Base-by-base conservation (phyloP, 2,329 filamentous ascomycete species). In the Gnomoniopsis sp. region DNA sequence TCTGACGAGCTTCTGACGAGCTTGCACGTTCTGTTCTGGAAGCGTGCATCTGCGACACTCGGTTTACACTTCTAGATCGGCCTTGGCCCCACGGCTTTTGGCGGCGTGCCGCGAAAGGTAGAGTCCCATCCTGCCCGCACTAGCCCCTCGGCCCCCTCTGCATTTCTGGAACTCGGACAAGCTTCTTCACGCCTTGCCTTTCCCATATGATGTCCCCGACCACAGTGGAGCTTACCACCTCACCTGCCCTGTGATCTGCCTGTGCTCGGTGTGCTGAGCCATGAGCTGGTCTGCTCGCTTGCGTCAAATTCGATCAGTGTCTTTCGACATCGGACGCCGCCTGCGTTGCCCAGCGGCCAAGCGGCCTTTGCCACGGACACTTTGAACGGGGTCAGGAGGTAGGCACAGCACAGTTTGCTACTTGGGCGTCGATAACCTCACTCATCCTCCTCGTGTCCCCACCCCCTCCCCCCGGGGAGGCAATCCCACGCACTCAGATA, bases 61-160 rank as follows among this genome's bases (percentile, higher is more conserved):
- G 55, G 38, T 52, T 58, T 58, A 38, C 47, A 49, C 26, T 47
- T 49, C 55, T 55, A 55, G 51, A 61, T 22, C 49, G 23, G 10
- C 14, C n/a, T 57, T 38, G 53, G 53, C 21, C 57, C 53, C 57
- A 56, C 56, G 56, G 49, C 33, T 61, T 49, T 17, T 53, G 43
- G 56, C 57, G 49, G 52, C 56, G 59, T 46, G 49, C 59, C 52
- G 49, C 56, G 53, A 59, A 61, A 61, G 59, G 59, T 19, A 44
- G n/a, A 19, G 41, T 41, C 36, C 52, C 59, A 26, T 51, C 43
- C 46, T 50, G 49, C 47, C 54, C 55, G 57, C 55, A 47, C 38
- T 52, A 56, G 53, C 43, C 23, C 23, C 41, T 47, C 51, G 23
- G 49, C 43, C 43, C 23, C 23, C 41, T 47, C 51, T 34, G 49